Base-by-base conservation (phyloP, 1,139 yeast genomes). In the Yamadazyma taylorii region DNA sequence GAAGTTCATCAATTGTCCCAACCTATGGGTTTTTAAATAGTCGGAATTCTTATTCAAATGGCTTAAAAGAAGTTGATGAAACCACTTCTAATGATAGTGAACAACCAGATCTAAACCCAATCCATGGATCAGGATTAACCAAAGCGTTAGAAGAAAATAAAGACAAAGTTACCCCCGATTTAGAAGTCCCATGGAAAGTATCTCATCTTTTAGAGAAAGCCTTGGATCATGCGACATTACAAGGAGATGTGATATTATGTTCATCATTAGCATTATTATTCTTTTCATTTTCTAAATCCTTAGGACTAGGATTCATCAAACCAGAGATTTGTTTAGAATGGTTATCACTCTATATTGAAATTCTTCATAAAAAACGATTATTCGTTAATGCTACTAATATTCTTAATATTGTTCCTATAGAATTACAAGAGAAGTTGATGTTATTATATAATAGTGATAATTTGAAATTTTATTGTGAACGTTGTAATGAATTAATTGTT, bases 181-280 rank as follows among this genome's bases (percentile, higher is more conserved):
- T 32, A 2, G 41, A 39, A 21, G 27, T 38, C 24, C 63, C 69
- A 2, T 70, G 76, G 77, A 51, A 50, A 19, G 53, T 63, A 3
- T 47, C 53, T 17, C 56, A 50, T 29, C 50, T 71, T 13, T 47
- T 71, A 14, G 53, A 60, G 34, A 65, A 75, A 38, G 75, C 81
- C 0, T 59, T 79, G 12, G 71, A 72, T 17, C 81, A 78, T 56
- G 73, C 85, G 24, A 53, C 76, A 6, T 58, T 60, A 12, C 85
- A 81, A 48, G 95, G 95, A 0, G 88, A 84, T 50, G 58, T 81
- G 17, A 67, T 81, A 17, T 66, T 81, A 65, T 73, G 84, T 43
- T 75, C 86, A 2, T 73, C 87, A 0, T 52, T 85, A 22, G 66
- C 82, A 0, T 53, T 83, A 23, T 53, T 85, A 26, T 84, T 86